Percentiles rank a stretch among this genome's conserved stretches.
phyloP scores from a whole-genome alignment of 352 stramenopile species.

The Phytophthora tubulina region DNA sequence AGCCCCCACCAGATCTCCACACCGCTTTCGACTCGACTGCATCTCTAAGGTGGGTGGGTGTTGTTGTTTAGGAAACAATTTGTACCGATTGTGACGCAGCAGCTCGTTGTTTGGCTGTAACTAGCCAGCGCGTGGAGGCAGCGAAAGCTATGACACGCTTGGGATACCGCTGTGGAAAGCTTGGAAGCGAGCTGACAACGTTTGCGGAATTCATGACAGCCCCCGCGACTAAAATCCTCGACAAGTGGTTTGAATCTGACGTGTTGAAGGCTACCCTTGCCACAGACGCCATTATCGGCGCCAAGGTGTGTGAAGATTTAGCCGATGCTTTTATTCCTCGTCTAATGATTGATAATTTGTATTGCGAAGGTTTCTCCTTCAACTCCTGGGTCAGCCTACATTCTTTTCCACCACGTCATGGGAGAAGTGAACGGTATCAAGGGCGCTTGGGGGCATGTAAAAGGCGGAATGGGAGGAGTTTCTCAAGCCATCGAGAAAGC shows the following conservation, averaged over 20 bases:
- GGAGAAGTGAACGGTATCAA: conserved; percentile 91
- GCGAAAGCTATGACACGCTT: conserved; percentile 74
- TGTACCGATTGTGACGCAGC: background rate
- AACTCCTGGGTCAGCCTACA: conserved; percentile 90
- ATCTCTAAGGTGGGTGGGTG: conserved; percentile 53
- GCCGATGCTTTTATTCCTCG: background rate
- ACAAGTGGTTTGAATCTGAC: conserved; percentile 93
- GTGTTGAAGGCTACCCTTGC: conserved; percentile 91
- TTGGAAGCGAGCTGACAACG: conserved; percentile 79
- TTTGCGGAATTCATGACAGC: conserved; percentile 92
- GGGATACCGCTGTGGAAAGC: conserved; percentile 68
- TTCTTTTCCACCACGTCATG: conserved; percentile 94
- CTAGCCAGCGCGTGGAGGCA: conserved; percentile 69
- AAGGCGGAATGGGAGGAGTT: conserved; percentile 90
- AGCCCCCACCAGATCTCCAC: conserved; percentile 79
- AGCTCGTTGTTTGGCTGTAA: background rate
- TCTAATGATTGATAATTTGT: background rate
- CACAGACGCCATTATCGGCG: conserved; percentile 93
- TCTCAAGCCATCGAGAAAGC: conserved; percentile 73
- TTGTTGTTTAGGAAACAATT: background rate
- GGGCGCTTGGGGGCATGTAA: conserved; percentile 91
- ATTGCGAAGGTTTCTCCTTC: conserved; percentile 72
- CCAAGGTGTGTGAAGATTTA: conserved; percentile 56
- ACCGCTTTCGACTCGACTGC: conserved; percentile 67
- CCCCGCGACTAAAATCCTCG: conserved; percentile 86